Base-by-base conservation (phyloP, 108 stramenopile genomes). In the Fistulifera solaris region DNA sequence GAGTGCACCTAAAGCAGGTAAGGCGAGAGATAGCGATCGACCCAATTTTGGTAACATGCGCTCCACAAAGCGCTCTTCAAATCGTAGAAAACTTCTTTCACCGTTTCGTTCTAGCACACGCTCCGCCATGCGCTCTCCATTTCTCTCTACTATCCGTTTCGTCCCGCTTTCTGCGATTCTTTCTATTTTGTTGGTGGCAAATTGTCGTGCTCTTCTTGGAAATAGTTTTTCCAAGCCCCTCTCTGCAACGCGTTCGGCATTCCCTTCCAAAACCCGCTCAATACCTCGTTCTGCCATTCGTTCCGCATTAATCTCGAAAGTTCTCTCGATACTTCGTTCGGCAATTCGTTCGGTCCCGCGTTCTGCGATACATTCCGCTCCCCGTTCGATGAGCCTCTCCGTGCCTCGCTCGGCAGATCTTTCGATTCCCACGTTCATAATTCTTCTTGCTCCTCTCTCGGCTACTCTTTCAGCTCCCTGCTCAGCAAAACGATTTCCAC, bases 1-100 rank as follows among this genome's bases (percentile, higher is more conserved):
- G 22, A 59, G 28, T 16, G 45, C 58, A 10, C 58, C 58, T 17
- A 59, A 17, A 11, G 47, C 58, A 24, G 58, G 58, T 25, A 59
- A 46, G 17, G 58, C 38, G 26, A 59, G 25, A 27, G 47, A 28
- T n/a, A 59, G 12, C 6, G 45, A 44, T 15, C 45, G 26, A 15
- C 44, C 45, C 13, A 48, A 18, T 11, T 46, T 44, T 6, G 25
- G n/a, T 28, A 38, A 15, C 13, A 48, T 1, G 26, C 47, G 22
- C 24, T 59, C 58, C 25, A 46, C 45, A 23, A 51, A 23, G 10
- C 47, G 58, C 42, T 5, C 24, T 22, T 48, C 47, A 3, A 3
- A 35, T 35, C 31, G 31, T 8, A 35, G 31, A 28, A 27, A 6
- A 5, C 15, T 27, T 24, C 50, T 6, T 22, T 51, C 50, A 22